Evolutionary conservation across 139 green algal genomes (phyloP).

Genomic region (Astrephomene gubernaculifera): DNA sequence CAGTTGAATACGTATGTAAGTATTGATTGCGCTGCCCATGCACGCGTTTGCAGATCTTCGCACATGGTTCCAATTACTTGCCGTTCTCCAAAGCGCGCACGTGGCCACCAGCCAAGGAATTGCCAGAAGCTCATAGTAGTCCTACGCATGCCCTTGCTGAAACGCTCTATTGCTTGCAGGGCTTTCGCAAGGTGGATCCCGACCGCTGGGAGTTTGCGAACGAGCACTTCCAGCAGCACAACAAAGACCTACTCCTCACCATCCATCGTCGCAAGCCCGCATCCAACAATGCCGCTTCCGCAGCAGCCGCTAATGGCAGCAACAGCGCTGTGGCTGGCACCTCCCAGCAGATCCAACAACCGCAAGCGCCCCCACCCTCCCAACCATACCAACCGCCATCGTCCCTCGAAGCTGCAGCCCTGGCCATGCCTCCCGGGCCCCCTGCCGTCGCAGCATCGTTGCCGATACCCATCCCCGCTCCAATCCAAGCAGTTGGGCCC

Average conservation of each 20-base stretch:
- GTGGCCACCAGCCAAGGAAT: no score
- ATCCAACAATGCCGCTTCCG: not conserved
- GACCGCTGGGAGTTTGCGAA: slow-evolving; percentile 82
- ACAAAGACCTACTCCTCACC: slow-evolving; percentile 79
- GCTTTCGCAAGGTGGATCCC: slow-evolving; percentile 96
- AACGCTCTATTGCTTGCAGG: slow-evolving; percentile 55
- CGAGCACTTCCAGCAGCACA: slow-evolving; percentile 86
- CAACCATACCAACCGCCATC: not conserved
- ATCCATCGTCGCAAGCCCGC: slow-evolving; percentile 89
- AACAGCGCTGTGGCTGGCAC: not conserved
- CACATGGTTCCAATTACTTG: no score
- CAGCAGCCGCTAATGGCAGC: not conserved
- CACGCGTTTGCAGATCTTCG: not conserved
- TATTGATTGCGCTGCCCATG: not conserved
- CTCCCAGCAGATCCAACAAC: no score
- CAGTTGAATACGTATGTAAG: slow-evolving; percentile 98
- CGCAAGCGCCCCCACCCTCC: not conserved
- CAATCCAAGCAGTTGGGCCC: no score
- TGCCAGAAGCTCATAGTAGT: no score
- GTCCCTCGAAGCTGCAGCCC: no score
- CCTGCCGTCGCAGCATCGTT: no score
- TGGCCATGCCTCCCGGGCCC: no score
- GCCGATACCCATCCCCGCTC: not conserved
- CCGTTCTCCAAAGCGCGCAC: no score
- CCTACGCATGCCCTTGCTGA: no score